These are phyloP conservation scores for Fusarium luffae DNA, from an alignment of 2,329 filamentous ascomycete species.

Conservation along the genomic window DNA sequence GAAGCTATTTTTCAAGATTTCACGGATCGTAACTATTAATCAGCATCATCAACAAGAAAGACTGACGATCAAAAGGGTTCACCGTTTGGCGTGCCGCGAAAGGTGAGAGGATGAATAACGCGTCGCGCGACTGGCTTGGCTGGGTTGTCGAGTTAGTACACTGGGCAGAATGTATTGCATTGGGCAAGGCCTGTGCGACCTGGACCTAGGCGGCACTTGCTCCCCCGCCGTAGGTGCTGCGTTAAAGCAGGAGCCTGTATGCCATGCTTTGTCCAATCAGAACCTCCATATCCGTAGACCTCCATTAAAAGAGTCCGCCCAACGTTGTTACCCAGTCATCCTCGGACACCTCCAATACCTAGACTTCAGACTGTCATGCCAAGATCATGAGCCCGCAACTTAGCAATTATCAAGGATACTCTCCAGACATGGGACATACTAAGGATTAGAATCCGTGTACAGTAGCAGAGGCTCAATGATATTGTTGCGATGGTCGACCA, in stretches of 20 bases:
- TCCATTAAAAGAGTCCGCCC: background rate
- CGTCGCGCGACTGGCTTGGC: constrained; percentile 41
- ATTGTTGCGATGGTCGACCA: too few relatives aligned
- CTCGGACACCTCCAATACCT: background rate
- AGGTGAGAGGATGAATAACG: constrained; percentile 38
- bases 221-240: background rate
- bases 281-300: background rate
- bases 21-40: constrained; percentile 2
- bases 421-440: background rate
- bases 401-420: background rate
- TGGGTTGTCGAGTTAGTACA: constrained; percentile 15
- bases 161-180: background rate
- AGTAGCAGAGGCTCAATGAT: background rate
- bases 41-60: constrained; percentile 23
- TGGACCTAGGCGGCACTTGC: background rate
- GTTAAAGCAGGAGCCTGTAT: background rate
- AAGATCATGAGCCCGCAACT: background rate
- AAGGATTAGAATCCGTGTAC: background rate
- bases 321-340: background rate
- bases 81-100: constrained; percentile 30
- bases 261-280: background rate
- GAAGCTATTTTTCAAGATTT: constrained; percentile 19
- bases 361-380: background rate
- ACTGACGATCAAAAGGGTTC: constrained; percentile 5
- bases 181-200: constrained; percentile 17